phyloP scores from a whole-genome alignment of 2,329 filamentous ascomycete species.

The Pseudofabraea citricarpa region DNA sequence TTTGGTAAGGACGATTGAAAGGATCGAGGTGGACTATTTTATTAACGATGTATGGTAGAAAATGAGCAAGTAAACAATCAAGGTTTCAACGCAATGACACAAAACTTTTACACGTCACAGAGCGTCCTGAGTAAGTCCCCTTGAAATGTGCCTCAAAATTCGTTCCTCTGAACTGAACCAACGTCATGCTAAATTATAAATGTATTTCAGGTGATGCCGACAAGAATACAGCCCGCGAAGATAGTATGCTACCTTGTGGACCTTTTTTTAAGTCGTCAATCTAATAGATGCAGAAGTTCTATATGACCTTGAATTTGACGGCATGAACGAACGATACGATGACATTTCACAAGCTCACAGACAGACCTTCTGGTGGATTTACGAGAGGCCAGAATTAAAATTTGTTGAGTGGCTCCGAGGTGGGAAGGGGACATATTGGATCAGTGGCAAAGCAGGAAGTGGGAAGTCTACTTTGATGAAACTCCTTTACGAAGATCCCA shows the following conservation, averaged over 20 bases:
- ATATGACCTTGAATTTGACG: background rate
- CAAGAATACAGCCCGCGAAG: background rate
- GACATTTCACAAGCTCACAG: background rate
- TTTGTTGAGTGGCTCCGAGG: slow-evolving; percentile 1
- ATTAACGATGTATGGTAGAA: background rate
- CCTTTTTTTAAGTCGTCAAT: background rate
- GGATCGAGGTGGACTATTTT: background rate
- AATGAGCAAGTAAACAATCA: background rate
- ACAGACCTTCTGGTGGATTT: background rate
- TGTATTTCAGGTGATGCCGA: background rate
- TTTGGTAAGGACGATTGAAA: background rate
- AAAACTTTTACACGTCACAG: background rate
- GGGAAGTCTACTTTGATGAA: slow-evolving; percentile 8
- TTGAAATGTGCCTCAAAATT: background rate
- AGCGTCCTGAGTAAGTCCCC: background rate
- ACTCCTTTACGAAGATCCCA: slow-evolving; percentile 7
- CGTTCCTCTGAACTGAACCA: background rate
- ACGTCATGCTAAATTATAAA: background rate
- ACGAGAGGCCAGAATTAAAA: background rate
- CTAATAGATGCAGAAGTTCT: background rate
- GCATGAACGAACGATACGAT: background rate
- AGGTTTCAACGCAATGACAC: background rate
- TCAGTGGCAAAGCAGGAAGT: slow-evolving; percentile 1
- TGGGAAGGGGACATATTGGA: background rate
- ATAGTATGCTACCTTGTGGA: background rate